These are phyloP conservation scores for Paramarasmius palmivorus DNA, from an alignment of 1,284 basidiomycete genomes.

Conservation along the genomic window DNA sequence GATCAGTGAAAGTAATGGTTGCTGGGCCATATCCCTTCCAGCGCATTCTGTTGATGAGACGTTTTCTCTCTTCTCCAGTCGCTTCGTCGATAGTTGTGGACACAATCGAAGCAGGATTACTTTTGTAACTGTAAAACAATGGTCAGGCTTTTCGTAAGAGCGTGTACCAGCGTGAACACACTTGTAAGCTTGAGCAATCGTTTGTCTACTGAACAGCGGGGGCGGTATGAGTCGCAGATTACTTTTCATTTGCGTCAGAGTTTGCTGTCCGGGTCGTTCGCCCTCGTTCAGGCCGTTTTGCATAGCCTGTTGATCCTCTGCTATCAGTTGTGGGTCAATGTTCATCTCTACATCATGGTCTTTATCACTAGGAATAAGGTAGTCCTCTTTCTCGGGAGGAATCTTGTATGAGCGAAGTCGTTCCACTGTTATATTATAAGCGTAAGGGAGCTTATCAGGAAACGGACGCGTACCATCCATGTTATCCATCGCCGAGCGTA, in stretches of 20 bases:
- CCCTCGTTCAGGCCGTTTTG: background rate
- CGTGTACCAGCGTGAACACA: constrained; percentile 29
- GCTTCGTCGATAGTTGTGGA: constrained; percentile 66
- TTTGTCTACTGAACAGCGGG: constrained; percentile 80
- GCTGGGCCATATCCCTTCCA: constrained; percentile 79
- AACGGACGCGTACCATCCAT: constrained; percentile 69
- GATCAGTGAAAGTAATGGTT: constrained; percentile 68
- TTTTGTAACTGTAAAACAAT: constrained; percentile 63
- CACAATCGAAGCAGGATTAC: constrained; percentile 71
- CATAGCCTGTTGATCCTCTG: background rate
- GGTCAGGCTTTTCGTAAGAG: background rate
- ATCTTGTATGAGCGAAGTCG: constrained; percentile 69
- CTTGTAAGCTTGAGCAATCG: constrained; percentile 79
- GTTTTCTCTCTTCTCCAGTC: constrained; percentile 79
- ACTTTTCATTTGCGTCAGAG: constrained; percentile 35
- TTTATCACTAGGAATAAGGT: constrained; percentile 33
- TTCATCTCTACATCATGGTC: constrained; percentile 27
- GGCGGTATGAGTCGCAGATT: constrained; percentile 79
- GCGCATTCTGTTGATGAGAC: constrained; percentile 76
- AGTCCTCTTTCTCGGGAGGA: constrained; percentile 66
- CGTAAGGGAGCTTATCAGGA: background rate
- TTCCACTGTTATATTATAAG: constrained; percentile 52
- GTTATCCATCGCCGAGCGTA: constrained; percentile 72
- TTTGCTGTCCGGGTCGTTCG: constrained; percentile 15
- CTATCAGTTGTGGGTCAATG: constrained; percentile 36